Base-by-base conservation (phyloP, 441 rosid genomes). In the Raphanus hybrid region DNA sequence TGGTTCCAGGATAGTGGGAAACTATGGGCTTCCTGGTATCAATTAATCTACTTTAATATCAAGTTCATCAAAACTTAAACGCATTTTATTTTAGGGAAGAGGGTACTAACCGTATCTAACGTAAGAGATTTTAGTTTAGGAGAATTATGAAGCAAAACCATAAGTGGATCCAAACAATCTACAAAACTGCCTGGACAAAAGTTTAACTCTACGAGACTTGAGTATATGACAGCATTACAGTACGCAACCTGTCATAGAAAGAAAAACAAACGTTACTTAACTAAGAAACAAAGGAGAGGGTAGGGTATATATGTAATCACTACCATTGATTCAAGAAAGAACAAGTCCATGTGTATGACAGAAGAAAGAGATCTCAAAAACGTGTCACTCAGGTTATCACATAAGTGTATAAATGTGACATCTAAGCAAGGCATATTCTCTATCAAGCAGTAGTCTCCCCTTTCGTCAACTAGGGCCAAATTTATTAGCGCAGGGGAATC, bases 111-210 rank as follows among this genome's bases (percentile, higher is more conserved):
- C 0, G 37, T 52, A 8, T 16, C 0, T 2, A 71, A 45, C 1
- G 5, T 45, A 64, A 63, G 69, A 7, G 3, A 2, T 7, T 72
- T 4, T 0, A 73, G 37, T 16, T 63, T 63, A 32, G 69, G 76
- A 18, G 63, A 73, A 5, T 12, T 63, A 32, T 73, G 37, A 12
- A 73, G 76, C 0, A 73, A 18, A 32, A 12, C 0, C 6, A 73
- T 32, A 16, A 73, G 14, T 50, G 69, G 37, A 4, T 63, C 76
- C 58, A 60, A 71, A 57, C 75, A 73, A 18, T 73, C 70, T n/a
- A 64, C 20, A 0, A 8, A 41, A 0, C 0, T 0, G 0, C 6
- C 0, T 10, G 67, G 29, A 5, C 0, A 0, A 62, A 62, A 48
- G 0, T 11, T 1, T 0, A 62, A 2, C 35, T 63, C 34, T 8